These are phyloP conservation scores for Xylariaceae sp. DNA, from an alignment of 2,329 filamentous ascomycete species.

Conservation along the genomic window DNA sequence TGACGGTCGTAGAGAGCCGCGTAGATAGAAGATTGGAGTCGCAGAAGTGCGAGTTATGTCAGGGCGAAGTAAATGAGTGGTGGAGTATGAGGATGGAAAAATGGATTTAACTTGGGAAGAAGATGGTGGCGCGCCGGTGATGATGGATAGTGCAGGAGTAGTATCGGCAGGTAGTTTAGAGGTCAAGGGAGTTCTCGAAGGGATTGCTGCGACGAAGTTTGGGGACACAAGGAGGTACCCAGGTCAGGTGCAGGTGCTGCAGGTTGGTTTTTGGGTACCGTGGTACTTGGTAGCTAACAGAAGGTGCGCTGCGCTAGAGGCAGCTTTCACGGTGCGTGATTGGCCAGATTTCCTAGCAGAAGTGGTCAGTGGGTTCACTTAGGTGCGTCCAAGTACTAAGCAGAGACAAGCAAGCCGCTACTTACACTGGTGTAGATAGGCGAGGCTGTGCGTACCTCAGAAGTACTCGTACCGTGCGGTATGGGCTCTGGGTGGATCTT, in stretches of 20 bases:
- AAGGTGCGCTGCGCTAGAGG: no score
- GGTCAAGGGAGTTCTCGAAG: conserved; percentile 16
- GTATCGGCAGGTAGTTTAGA: neutral
- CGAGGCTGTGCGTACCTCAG: no score
- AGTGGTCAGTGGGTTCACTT: no score
- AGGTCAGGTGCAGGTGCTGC: neutral
- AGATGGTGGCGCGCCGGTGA: conserved; percentile 8
- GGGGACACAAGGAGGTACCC: neutral
- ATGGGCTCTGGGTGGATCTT: no score
- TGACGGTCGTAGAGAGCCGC: neutral
- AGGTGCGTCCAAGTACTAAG: no score
- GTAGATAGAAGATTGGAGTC: neutral
- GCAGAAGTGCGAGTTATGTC: neutral
- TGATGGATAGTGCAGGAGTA: neutral
- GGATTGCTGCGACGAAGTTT: conserved; percentile 17
- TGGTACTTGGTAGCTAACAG: neutral
- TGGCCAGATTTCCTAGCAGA: no score
- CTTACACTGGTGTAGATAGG: no score
- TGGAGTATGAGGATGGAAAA: neutral
- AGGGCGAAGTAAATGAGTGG: neutral
- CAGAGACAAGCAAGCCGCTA: no score
- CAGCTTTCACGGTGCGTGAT: no score
- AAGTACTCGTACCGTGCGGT: no score
- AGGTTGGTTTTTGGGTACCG: no score
- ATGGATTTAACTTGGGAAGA: neutral